Percentiles rank a stretch among this genome's conserved stretches.
phyloP scores from a whole-genome alignment of 306 rosid genomes.

The Bauhinia variegata region DNA sequence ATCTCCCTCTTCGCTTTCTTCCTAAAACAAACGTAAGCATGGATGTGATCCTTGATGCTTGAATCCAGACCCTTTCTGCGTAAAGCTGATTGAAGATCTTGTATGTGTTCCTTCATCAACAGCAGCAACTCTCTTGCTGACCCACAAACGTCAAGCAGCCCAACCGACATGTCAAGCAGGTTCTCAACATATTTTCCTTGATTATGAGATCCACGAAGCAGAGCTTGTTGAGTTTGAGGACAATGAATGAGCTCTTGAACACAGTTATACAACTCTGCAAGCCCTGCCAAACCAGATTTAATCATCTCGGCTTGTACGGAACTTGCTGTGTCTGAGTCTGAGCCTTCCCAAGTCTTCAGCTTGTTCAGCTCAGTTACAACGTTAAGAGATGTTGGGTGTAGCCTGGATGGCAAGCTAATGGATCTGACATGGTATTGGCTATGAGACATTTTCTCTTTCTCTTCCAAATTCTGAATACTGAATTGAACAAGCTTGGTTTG shows the following conservation, averaged over 20 bases:
- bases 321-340: conserved; percentile 6
- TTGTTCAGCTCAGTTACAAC: conserved; percentile 44
- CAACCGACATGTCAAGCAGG: conserved; percentile 54
- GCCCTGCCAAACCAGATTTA: conserved; percentile 46
- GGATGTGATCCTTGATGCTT: conserved; percentile 39
- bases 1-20: conserved; percentile 57
- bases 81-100: conserved; percentile 53
- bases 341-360: conserved; percentile 40
- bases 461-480: conserved; percentile 1
- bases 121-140: conserved; percentile 56
- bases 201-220: conserved; percentile 30
- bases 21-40: conserved; percentile 50
- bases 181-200: conserved; percentile 48
- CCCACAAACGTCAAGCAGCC: conserved; percentile 61
- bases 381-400: conserved; percentile 45
- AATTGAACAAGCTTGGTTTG: conserved; percentile 23
- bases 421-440: conserved; percentile 53
- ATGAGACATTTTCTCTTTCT: conserved; percentile 26
- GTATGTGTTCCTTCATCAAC: conserved; percentile 48
- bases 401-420: conserved; percentile 68
- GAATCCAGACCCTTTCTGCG: conserved; percentile 53
- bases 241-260: conserved; percentile 44
- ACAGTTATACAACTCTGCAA: conserved; percentile 54
- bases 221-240: conserved; percentile 46
- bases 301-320: conserved; percentile 33